Percentiles rank a stretch among this genome's conserved stretches.
Evolutionary conservation across 73 alveolate genomes (phyloP).

Genomic region (Tetrahymena thermophila): DNA sequence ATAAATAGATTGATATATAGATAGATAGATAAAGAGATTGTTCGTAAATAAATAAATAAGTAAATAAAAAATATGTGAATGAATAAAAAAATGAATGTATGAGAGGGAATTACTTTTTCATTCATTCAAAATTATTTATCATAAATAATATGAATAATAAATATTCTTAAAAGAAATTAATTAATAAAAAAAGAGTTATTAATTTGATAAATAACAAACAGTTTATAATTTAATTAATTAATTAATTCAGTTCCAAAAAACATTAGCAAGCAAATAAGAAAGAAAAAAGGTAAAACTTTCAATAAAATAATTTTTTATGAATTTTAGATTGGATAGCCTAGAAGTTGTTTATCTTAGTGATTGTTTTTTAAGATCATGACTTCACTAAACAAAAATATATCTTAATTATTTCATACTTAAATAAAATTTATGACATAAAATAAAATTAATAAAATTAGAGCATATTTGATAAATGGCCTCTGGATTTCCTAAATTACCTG

Average conservation of each 20-base stretch:
- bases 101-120: neutral
- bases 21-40: neutral
- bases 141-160: neutral
- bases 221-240: neutral
- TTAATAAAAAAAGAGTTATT: neutral
- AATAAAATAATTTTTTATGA: too few relatives aligned
- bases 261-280: neutral
- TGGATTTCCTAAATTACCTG: slow-evolving; percentile 79
- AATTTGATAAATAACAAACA: neutral
- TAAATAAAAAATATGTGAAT: neutral
- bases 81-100: neutral
- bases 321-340: neutral
- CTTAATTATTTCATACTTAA: neutral
- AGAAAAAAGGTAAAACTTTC: neutral
- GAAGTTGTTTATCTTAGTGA: neutral
- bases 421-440: neutral
- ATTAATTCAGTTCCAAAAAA: neutral
- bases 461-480: slow-evolving; percentile 24
- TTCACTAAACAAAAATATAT: neutral
- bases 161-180: neutral
- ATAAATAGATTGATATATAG: too few relatives aligned
- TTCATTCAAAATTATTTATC: neutral
- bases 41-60: neutral
- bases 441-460: neutral
- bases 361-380: neutral